Conservation (phyloP, 768 basidiomycete genomes). For the Boletus insuetus region DNA sequence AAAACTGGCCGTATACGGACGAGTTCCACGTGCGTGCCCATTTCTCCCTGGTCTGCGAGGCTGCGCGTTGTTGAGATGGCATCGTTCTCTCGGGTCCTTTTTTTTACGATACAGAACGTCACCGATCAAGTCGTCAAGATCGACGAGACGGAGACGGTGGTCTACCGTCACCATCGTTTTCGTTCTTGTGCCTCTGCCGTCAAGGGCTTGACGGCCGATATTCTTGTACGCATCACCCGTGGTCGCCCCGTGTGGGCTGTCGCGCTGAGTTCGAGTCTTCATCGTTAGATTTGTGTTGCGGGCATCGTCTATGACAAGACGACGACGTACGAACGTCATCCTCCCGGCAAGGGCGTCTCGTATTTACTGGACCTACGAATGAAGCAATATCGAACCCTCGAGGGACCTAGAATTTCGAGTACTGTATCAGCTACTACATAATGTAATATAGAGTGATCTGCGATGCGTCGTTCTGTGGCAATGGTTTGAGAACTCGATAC, state of each 20-base stretch:
- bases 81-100: neutral
- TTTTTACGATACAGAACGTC: constrained; percentile 58
- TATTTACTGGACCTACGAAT: constrained; percentile 28
- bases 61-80: neutral
- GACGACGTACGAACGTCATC: constrained; percentile 56
- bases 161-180: constrained; percentile 84
- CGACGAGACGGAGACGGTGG: constrained; percentile 45
- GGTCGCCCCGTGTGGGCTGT: neutral
- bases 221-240: constrained; percentile 60
- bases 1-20: constrained; percentile 78
- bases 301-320: constrained; percentile 56
- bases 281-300: constrained; percentile 42
- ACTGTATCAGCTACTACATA: neutral
- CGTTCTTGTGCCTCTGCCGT: constrained; percentile 74
- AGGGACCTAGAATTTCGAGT: neutral
- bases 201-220: constrained; percentile 81
- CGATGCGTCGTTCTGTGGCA: neutral
- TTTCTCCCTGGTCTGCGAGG: neutral
- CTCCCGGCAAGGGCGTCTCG: constrained; percentile 45
- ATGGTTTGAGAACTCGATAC: neutral
- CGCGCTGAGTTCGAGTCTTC: neutral
- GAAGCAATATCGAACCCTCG: constrained; percentile 19
- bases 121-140: constrained; percentile 44
- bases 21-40: constrained; percentile 60
- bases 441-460: neutral